Evolutionary conservation across 1,284 basidiomycete species (phyloP), one percentile per base, ranked within the genome.

Genomic region (Moesziomyces aphidis): DNA sequence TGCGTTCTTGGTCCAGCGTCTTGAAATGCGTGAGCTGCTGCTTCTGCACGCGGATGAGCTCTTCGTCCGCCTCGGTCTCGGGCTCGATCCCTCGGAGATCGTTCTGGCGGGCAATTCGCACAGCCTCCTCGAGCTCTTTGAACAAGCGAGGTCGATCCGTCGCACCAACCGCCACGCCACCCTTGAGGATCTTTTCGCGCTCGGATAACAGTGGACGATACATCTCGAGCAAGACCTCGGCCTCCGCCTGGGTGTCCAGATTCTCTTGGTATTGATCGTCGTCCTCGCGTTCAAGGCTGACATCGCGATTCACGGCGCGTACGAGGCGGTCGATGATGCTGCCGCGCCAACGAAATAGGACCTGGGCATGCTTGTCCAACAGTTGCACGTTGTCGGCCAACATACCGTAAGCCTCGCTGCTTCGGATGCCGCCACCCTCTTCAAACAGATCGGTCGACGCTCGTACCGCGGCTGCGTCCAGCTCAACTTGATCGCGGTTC

Each of bases 201-300:
- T 81, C 79, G 2, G 77, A 71, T 7, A 83, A 43, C 39, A 83
- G 59, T 10, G 75, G 76, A 1, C 78, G 72, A 52, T 83, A 83
- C 81, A 83, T 83, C 49, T 83, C 81, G 15, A 82, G 66, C 19
- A 83, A 52, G 23, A 73, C 76, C 55, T 83, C 82, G 0, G 79
- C 81, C 55, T 83, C 79, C 39, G 71, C 75, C 51, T 83, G 82
- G 7, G 78, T 77, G 42, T 83, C 82, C 5, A 83, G 65, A 23
- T 82, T 78, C 26, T 83, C 81, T 22, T 78, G 74, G 45, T 83
- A 83, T 45, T 81, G 76, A 52, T 83, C 82, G 55, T 83, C 82
- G 36, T 76, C 74, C 17, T 80, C 80, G 9, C 77, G 70, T 49
- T 78, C 78, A 22, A 71, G 65, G 50, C 69, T 70, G 39, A 83